Evolutionary conservation across 768 basidiomycete genomes (phyloP), one percentile per base, ranked within the genome.

Genomic region (Flagelloscypha sp.): DNA sequence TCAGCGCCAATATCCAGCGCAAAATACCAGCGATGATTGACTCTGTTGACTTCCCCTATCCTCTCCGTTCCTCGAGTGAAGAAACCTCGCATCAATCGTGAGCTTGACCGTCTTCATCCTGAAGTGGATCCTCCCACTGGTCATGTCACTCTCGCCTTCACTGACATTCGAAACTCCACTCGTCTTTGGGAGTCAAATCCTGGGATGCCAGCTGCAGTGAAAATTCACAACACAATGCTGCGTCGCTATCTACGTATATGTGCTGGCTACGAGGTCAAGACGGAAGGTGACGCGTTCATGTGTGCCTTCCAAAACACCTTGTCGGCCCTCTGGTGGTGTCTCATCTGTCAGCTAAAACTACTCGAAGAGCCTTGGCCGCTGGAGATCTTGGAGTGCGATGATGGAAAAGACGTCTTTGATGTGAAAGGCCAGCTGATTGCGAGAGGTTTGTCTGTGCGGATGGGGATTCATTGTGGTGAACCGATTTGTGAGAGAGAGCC

Each of bases 221-320:
- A 79, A 18, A 58, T 90, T 46, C 95, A 99, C 60, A 93, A 98
- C 54, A 70, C 63, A 33, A 67, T 97, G 16, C 69, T 98, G 30
- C 79, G 95, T 15, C 73, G 93, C 5, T 79, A 84, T 41, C 63
- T 97, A 21, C 77, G 94, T 19, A 68, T 84, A 27, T 93, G 92
- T 48, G 92, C 90, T 20, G 95, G 95, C 1, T 99, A 98, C 56
- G 90, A 97, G 61, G 94, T 98, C 51, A 99, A 99, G 62, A 99
- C 95, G 8, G 95, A 99, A 79, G 95, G 95, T 19, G 95, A 98
- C 50, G 80, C 94, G 1, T 99, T 99, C 68, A 93, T 99, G 86
- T 92, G 92, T 35, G 89, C 94, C 15, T 99, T 99, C 72, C 85
- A 87, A 2, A 86, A 80, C 2, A 74, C 89, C 9, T 67, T 89